Percentiles rank a stretch among this genome's conserved stretches.
Conservation (phyloP, 495 filamentous ascomycete species). For the Tuber borchii region DNA sequence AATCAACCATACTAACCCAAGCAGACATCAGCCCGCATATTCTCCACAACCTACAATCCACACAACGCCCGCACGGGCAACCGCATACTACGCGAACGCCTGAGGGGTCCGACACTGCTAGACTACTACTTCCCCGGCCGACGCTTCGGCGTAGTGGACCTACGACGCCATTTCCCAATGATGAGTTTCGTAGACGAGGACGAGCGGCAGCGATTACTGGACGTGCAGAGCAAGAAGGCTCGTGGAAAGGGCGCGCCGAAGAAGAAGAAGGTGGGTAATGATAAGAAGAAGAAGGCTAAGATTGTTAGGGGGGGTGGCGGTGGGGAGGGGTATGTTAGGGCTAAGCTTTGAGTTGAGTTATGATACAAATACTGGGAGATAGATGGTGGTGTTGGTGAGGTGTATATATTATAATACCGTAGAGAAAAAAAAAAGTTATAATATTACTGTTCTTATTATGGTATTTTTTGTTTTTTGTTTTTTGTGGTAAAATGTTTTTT, state of each 20-base stretch:
- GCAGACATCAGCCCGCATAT: slow-evolving; percentile 83
- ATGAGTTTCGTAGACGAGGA: slow-evolving; percentile 63
- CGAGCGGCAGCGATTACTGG: slow-evolving; percentile 72
- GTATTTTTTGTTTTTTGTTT: slow-evolving; percentile 1
- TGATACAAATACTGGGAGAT: too few relatives aligned
- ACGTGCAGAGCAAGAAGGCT: slow-evolving; percentile 56
- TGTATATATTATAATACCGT: too few relatives aligned
- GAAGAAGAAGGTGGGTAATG: slow-evolving; percentile 53
- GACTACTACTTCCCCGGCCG: slow-evolving; percentile 77
- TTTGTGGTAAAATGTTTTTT: not conserved
- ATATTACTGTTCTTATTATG: too few relatives aligned
- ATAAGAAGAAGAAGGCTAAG: slow-evolving; percentile 35
- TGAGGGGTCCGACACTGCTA: slow-evolving; percentile 68
- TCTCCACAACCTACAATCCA: slow-evolving; percentile 86
- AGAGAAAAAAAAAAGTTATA: too few relatives aligned
- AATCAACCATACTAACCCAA: slow-evolving; percentile 18
- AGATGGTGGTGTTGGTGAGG: too few relatives aligned
- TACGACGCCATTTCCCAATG: slow-evolving; percentile 58
- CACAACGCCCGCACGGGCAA: slow-evolving; percentile 70
- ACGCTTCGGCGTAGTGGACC: slow-evolving; percentile 60
- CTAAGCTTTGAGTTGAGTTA: not conserved
- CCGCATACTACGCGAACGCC: slow-evolving; percentile 76
- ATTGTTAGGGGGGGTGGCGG: not conserved
- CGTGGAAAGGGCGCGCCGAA: slow-evolving; percentile 86
- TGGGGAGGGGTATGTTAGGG: not conserved